These are phyloP conservation scores for Penicillium psychrosexuale DNA, from an alignment of 2,329 filamentous ascomycete genomes.

Conservation along the genomic window DNA sequence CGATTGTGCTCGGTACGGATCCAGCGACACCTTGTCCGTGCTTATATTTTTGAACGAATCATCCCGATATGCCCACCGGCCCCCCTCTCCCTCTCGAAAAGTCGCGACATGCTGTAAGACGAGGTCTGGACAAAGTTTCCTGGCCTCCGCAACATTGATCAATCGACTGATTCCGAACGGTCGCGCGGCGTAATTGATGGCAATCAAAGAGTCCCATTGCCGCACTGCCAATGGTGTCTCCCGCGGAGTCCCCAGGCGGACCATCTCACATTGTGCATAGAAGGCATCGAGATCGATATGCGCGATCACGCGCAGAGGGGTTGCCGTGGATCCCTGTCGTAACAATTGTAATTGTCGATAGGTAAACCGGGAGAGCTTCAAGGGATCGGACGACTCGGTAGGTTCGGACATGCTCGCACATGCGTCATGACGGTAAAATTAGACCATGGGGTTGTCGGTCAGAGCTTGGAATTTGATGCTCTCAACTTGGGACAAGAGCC, in stretches of 20 bases:
- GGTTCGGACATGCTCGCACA: constrained; percentile 45
- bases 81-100: constrained; percentile 83
- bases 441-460: background rate
- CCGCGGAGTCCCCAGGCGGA: constrained; percentile 70
- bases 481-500: constrained; percentile 10
- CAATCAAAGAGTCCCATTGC: constrained; percentile 93
- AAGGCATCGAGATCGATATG: constrained; percentile 97
- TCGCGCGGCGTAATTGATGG: constrained; percentile 91
- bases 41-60: constrained; percentile 76
- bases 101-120: constrained; percentile 91
- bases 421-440: constrained; percentile 16
- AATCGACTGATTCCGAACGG: constrained; percentile 75
- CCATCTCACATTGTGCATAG: constrained; percentile 94
- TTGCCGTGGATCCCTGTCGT: constrained; percentile 65
- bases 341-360: constrained; percentile 78
- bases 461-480: constrained; percentile 16
- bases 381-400: constrained; percentile 23
- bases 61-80: constrained; percentile 81
- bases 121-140: constrained; percentile 78
- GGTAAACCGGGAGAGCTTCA: constrained; percentile 68
- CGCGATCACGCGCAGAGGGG: constrained; percentile 79
- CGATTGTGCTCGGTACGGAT: constrained; percentile 84
- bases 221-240: constrained; percentile 85
- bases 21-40: constrained; percentile 89
- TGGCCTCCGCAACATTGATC: constrained; percentile 75